phyloP scores from a whole-genome alignment of 2,329 filamentous ascomycete genomes.

The Neonectria sp. region DNA sequence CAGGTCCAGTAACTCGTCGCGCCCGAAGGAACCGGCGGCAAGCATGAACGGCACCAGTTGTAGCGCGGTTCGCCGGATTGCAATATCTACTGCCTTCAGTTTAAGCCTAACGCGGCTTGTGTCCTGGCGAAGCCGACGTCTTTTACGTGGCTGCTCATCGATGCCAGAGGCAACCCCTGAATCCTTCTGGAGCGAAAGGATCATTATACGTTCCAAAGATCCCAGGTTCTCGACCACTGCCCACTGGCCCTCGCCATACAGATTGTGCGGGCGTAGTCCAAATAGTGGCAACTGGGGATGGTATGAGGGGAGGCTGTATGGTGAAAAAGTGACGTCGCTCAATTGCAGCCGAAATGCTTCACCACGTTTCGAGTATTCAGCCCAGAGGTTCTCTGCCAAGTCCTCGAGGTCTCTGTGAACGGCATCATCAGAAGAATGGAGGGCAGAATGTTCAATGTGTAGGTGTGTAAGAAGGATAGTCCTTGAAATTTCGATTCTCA shows the following conservation, averaged over 20 bases:
- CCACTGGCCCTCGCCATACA: conserved; percentile 73
- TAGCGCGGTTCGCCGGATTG: conserved; percentile 66
- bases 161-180: conserved; percentile 45
- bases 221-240: conserved; percentile 72
- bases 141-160: conserved; percentile 68
- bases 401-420: conserved; percentile 69
- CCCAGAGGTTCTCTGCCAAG: conserved; percentile 80
- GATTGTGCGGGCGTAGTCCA: conserved; percentile 66
- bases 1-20: conserved; percentile 68
- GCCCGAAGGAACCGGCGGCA: conserved; percentile 59
- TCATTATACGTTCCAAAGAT: conserved; percentile 67
- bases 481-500: conserved; percentile 85
- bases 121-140: conserved; percentile 59
- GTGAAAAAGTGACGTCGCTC: conserved; percentile 78
- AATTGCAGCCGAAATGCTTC: conserved; percentile 82
- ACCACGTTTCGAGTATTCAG: conserved; percentile 82
- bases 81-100: conserved; percentile 60
- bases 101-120: conserved; percentile 65
- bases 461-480: conserved; percentile 77
- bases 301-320: conserved; percentile 59
- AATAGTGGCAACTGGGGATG: conserved; percentile 67
- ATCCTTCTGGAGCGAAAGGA: conserved; percentile 44
- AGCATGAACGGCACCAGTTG: conserved; percentile 73
- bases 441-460: conserved; percentile 72
- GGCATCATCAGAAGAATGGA: conserved; percentile 57